Evolutionary conservation across 371 early-diverging fungal genomes (phyloP), one percentile per base, ranked within the genome.

Genomic region (Catenaria anguillulae): DNA sequence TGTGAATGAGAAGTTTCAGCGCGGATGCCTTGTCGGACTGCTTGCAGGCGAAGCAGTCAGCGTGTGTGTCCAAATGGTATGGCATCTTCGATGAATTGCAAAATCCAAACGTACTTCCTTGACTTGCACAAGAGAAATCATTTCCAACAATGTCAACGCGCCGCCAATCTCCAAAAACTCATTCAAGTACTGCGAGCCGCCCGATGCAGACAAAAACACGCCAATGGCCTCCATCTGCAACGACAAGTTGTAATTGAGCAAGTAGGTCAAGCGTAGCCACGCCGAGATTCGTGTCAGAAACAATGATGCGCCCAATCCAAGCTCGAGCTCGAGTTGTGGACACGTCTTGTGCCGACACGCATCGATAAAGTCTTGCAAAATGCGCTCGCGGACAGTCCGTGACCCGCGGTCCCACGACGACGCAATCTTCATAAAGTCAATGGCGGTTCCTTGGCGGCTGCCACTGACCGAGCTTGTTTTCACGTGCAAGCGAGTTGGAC

Each of bases 151-250:
- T 2, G 80, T 77, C 45, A 80, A 60, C 19, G 78, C 73, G 0
- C 80, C 80, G 13, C 80, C 80, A 35, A 80, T 72, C 65, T 80
- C 80, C 40, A 80, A 63, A 66, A 80, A 80, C 64, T 80, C 80
- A 10, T 73, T 73, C 50, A 80, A 55, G 61, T 77, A 80, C 33
- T 77, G 65, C 55, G 69, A 67, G 15, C 78, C 78, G 52, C 73
- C 70, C 6, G 77, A 67, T 0, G 80, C 74, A 0, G 78, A 71
- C 21, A 78, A 63, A 61, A 80, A 80, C 8, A 78, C 73, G 26
- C 69, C 63, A 26, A 80, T 75, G 5, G 78, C 78, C 61, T 71
- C 70, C 24, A 80, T 60, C 55, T 76, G 76, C 23, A 77, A 52
- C 17, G 71, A 60, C 15, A 78, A 62, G 62, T 75, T 68, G 61